Evolutionary conservation across 2,329 filamentous ascomycete species (phyloP), one percentile per base, ranked within the genome.

Genomic region (Exophiala bonariae): DNA sequence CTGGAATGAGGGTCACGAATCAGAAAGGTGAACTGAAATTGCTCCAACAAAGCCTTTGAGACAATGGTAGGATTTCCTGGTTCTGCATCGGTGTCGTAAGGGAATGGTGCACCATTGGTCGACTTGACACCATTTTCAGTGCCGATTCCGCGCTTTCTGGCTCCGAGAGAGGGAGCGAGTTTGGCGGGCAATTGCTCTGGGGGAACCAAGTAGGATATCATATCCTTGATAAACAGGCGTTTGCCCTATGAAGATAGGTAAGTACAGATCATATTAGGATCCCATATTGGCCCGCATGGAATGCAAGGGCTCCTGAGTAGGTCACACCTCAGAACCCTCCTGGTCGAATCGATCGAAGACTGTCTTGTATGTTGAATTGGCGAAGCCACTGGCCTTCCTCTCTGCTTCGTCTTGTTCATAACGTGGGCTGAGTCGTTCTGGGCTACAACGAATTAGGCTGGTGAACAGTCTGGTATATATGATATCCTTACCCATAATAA

Each of bases 151-250:
- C 78, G 78, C 63, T 80, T 79, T 59, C 74, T 72, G 59, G 70
- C 68, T 41, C 70, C 63, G 41, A 96, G 77, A n/a, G 89, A 96
- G 2, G 87, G 87, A 8, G 89, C 90, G 50, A 93, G 82, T 39
- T 75, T 76, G 41, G 88, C 80, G 11, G 80, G 75, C 61, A 86
- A 79, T 37, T 78, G 76, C 54, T 86, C 74, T 3, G 89, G 88
- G 4, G 90, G 87, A 55, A 95, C 77, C 57, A 96, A 77, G 68
- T 97, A 97, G 70, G 96, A 86, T 46, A 87, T 85, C 74, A 97
- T 99, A 68, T 97, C 93, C 70, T 99, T 99, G 79, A 99, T 93
- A 74, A 97, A 96, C 61, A 95, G 75, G 59, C 92, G 87, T 75
- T 95, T 96, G 61, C 84, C 87, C 87, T 95, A 53, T 59, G 63